Base-by-base conservation (phyloP, 805 yeast genomes). In the Candida adriatica region DNA sequence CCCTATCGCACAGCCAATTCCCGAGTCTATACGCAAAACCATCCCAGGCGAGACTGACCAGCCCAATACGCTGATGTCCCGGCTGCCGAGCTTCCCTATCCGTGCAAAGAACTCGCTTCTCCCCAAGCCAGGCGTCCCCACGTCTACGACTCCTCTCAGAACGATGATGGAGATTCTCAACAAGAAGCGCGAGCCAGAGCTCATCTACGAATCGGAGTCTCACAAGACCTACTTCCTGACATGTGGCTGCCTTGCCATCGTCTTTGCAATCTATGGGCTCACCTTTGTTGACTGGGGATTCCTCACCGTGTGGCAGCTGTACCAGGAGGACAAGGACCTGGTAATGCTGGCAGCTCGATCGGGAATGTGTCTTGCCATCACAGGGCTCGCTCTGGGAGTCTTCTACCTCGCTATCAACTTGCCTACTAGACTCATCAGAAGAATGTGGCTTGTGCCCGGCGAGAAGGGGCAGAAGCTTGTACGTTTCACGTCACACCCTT, bases 141-240 rank as follows among this genome's bases (percentile, higher is more conserved):
- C 75, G 21, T 82, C 83, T 3, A 37, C 40, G n/a, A 34, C 42
- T 4, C 38, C 48, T 9, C 70, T 85, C 42, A 59, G 73, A 6
- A 79, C 79, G 50, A 75, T 85, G 58, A 61, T 79, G 45, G 68
- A 68, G 35, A 66, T 71, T 8, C 58, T 84, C 38, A 62, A 68
- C 37, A 58, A 61, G 24, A 73, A 77, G 43, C 58, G 56, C 9
- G 66, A 69, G 29, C 90, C 90, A 1, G 94, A 83, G 48, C 61
- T 84, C 33, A 66, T 84, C 26, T 85, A 84, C 56, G 90, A 83
- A 61, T 75, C 87, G 16, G 94, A 85, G 56, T 83, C 92, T 0
- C 94, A 85, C 51, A 62, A 81, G 35, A 62, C 82, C 19, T 85
- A 83, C 54, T 84, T 83, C 53, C 59, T 82, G 8, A 69, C 75